Base-by-base conservation (phyloP, 257 asterid species). In the Lavandula angustifolia region DNA sequence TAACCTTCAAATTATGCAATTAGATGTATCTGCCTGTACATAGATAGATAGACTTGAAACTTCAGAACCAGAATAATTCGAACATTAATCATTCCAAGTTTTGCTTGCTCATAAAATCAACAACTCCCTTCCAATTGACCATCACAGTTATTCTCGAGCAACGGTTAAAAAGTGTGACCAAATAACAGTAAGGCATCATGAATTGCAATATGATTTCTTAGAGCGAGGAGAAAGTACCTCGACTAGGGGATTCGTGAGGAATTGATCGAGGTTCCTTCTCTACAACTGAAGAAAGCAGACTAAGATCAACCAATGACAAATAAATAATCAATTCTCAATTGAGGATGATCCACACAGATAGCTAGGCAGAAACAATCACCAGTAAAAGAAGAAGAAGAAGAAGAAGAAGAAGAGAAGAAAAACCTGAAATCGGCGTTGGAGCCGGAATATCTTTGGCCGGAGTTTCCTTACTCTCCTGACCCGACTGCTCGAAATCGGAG, bases 401-500 rank as follows among this genome's bases (percentile, higher is more conserved):
- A n/a, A n/a, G n/a, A n/a, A n/a, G n/a, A n/a, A n/a, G n/a, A n/a
- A n/a, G n/a, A n/a, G n/a, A n/a, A n/a, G 31, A 13, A 17, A 22
- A 22, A 86, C 94, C 92, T 72, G 92, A 83, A 66, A 88, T 79
- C 9, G 95, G 95, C 58, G 76, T 42, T 0, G 94, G 89, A 17
- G 80, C 79, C 8, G 83, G 88, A 58, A 81, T 54, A 63, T 68
- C 66, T 27, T 74, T 68, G 7, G 16, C 73, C 33, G 78, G 77
- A 65, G 60, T 47, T 14, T 73, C 82, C 73, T 76, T 76, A 12
- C 69, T 67, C 46, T 79, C 90, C 72, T 72, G 85, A 37, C 64
- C 84, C 62, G 92, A 70, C 55, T 78, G 89, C 80, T 88, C 96
- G 68, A 82, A 86, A 79, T 92, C 96, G 16, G 98, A 92, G 72